Base-by-base conservation (phyloP, 352 stramenopile genomes). In the Phytopythium kandeliae region DNA sequence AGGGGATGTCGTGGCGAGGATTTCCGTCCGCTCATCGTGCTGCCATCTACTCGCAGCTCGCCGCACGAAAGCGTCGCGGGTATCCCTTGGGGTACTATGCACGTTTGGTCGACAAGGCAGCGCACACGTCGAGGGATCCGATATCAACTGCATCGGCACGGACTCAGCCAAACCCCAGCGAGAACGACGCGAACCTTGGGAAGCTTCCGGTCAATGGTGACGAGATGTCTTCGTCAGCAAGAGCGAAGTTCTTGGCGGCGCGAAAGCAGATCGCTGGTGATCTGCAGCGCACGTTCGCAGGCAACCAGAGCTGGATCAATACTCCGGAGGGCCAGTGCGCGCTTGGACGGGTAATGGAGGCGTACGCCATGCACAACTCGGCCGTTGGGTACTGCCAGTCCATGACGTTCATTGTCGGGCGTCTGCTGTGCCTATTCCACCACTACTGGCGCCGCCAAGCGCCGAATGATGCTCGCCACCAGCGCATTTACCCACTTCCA, bases 331-430 rank as follows among this genome's bases (percentile, higher is more conserved):
- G 81, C 0, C 69, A 85, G 28, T 44, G 44, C 1, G 60, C 73
- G 22, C 61, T 96, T 30, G 67, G 77, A 42, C 65, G 83, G 8
- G 76, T 96, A 22, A 54, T 96, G 9, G 53, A 89, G 11, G 71
- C 84, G 13, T 96, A 92, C 46, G 85, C 86, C 0, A 38, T 93
- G 26, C 75, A 89, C 51, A 92, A 96, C 50, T 55, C 72, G 22
- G 51, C 49, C 21, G 64, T 96, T 7, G 87, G 87, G 15, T 96
- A 96, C 57, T 96, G 86, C 44, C 86, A 96, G 61, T 89, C 77
- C 19, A 95, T 96, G 84, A 96, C 88, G 36, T 96, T 95, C 48
- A 74, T 96, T 21, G 83, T 82, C 9, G 86, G 73, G 0, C 67
- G 86, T 16, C 40, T 95, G 31, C 51, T 96, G 34, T 89, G 78